Conservation (phyloP, 2,329 filamentous ascomycete species). For the Stagonosporopsis cucurbitacearum region DNA sequence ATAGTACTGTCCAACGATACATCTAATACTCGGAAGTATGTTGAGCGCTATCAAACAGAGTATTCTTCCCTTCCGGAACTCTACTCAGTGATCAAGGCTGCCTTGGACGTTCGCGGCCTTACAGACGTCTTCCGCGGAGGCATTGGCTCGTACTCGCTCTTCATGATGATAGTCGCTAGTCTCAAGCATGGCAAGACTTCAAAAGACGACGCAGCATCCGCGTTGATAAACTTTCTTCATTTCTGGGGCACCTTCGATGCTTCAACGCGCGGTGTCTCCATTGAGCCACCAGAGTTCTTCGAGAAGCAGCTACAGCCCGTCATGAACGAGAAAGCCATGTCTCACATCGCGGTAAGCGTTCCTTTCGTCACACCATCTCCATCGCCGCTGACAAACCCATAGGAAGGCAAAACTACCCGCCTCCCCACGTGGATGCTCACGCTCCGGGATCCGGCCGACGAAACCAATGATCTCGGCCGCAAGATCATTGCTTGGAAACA, state of each 20-base stretch:
- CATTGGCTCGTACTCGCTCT: conserved; percentile 61
- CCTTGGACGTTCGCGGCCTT: conserved; percentile 59
- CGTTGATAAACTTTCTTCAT: conserved; percentile 57
- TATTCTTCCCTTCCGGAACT: conserved; percentile 58
- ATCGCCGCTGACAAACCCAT: conserved; percentile 15
- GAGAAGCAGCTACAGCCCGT: conserved; percentile 39
- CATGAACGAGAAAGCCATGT: conserved; percentile 24
- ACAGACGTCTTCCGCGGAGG: conserved; percentile 57
- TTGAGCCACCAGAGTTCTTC: conserved; percentile 56
- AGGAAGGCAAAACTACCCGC: conserved; percentile 23
- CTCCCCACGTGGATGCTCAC: conserved; percentile 52
- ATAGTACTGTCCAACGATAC: conserved; percentile 57
- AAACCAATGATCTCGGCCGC: conserved; percentile 63
- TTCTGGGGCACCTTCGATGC: conserved; percentile 60
- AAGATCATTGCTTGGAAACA: conserved; percentile 58
- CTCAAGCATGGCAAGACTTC: conserved; percentile 54
- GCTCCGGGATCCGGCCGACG: conserved; percentile 66
- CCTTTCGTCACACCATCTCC: neutral
- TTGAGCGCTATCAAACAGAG: conserved; percentile 56
- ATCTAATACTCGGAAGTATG: conserved; percentile 50
- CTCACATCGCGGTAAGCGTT: conserved; percentile 24
- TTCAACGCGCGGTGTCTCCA: conserved; percentile 55
- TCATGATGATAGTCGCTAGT: conserved; percentile 64
- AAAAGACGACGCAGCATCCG: conserved; percentile 46
- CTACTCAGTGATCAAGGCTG: conserved; percentile 58